Percentiles rank a stretch among this genome's conserved stretches.
These are phyloP conservation scores for Allantophomopsis cytisporea DNA, from an alignment of 2,329 filamentous ascomycete species.

Conservation along the genomic window DNA sequence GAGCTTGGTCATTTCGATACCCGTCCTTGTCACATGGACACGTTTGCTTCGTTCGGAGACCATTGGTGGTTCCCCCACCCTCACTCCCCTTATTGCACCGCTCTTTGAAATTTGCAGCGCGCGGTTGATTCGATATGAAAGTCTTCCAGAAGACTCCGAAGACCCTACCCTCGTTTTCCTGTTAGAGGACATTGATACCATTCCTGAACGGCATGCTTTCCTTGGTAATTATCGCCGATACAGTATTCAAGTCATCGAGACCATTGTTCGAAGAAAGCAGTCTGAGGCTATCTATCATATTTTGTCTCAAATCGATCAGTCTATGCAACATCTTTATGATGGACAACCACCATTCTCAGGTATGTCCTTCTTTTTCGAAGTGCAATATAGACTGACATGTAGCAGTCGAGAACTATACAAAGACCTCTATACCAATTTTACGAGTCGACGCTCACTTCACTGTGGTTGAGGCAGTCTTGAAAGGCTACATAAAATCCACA, in stretches of 20 bases:
- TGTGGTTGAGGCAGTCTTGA: constrained; percentile 77
- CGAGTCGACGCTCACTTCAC: constrained; percentile 81
- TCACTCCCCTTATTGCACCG: constrained; percentile 50
- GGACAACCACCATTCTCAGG: constrained; percentile 49
- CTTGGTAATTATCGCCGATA: constrained; percentile 91
- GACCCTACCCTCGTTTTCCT: constrained; percentile 73
- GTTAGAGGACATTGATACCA: constrained; percentile 86
- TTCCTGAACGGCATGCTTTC: constrained; percentile 89
- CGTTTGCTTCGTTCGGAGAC: constrained; percentile 60
- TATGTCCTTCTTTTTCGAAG: no score
- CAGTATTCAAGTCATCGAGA: constrained; percentile 75
- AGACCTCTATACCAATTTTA: constrained; percentile 59
- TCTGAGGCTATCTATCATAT: constrained; percentile 82
- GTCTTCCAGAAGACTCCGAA: constrained; percentile 66
- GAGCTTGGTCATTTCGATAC: constrained; percentile 87
- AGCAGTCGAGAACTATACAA: constrained; percentile 42
- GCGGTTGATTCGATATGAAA: constrained; percentile 78
- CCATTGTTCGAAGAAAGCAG: constrained; percentile 68
- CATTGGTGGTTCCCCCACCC: constrained; percentile 52
- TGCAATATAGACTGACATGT: no score
- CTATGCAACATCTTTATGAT: constrained; percentile 64
- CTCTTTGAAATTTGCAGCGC: constrained; percentile 74
- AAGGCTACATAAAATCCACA: constrained; percentile 77
- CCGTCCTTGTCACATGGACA: constrained; percentile 81
- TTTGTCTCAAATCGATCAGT: constrained; percentile 61